phyloP scores from a whole-genome alignment of 306 rosid genomes.

The Cicer pinnatifidum region DNA sequence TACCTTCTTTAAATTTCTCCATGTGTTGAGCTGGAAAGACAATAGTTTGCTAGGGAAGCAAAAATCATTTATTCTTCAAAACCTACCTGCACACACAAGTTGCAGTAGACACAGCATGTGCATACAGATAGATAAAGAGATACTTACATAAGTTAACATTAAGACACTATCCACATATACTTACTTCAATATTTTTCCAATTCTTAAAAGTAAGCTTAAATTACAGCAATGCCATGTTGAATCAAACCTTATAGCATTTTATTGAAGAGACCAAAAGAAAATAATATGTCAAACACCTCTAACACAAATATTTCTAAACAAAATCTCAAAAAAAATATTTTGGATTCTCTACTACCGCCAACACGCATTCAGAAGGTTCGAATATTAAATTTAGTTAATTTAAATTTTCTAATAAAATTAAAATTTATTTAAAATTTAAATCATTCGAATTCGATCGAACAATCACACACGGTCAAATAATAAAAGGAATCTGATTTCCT shows the following conservation, averaged over 20 bases:
- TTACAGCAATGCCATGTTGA: conserved; percentile 19
- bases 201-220: not conserved
- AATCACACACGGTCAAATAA: not conserved
- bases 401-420: no score
- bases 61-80: conserved; percentile 40
- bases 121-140: conserved; percentile 40
- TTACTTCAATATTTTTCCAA: conserved; percentile 1
- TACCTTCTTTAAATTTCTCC: conserved; percentile 1
- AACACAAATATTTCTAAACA: not conserved
- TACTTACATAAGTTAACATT: conserved; percentile 3
- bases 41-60: conserved; percentile 43
- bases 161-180: conserved; percentile 1
- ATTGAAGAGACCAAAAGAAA: conserved; percentile 31
- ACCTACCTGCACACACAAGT: conserved; percentile 15
- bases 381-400: no score
- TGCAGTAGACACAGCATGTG: conserved; percentile 43
- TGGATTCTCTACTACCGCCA: no score
- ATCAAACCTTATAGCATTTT: conserved; percentile 10
- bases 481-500: not conserved
- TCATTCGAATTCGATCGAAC: no score
- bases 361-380: no score
- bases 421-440: no score
- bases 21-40: conserved; percentile 50
- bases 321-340: no score
- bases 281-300: conserved; percentile 33